These are phyloP conservation scores for Pythium sukuiense DNA, from an alignment of 352 stramenopile genomes.

Conservation along the genomic window DNA sequence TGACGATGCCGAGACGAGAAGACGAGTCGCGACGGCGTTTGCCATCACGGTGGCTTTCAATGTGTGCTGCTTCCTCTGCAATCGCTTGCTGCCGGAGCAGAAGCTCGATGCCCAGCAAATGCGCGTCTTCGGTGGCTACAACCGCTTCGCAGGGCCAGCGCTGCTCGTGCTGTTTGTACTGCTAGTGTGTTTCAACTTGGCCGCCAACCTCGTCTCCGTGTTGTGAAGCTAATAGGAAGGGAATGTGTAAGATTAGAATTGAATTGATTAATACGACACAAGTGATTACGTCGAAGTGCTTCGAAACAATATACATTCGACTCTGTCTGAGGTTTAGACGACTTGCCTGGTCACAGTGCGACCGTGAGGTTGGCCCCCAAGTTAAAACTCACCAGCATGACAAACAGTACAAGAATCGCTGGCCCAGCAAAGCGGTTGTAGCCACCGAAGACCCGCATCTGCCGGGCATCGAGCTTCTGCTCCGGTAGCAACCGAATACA, in stretches of 20 bases:
- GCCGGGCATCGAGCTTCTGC: too few species aligned
- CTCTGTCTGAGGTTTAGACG: too few species aligned
- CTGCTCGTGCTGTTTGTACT: conserved; percentile 33
- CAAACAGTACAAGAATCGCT: conserved; percentile 32
- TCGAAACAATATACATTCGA: too few species aligned
- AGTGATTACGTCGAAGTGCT: too few species aligned
- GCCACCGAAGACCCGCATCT: too few species aligned
- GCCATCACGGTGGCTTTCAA: conserved; percentile 15
- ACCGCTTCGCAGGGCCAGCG: conserved; percentile 31
- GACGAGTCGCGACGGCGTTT: not conserved
- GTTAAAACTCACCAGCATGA: conserved; percentile 15
- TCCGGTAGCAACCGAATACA: too few species aligned
- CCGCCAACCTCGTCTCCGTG: conserved; percentile 2
- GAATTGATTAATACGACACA: too few species aligned
- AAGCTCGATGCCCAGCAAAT: conserved; percentile 42
- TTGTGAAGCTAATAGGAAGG: too few species aligned
- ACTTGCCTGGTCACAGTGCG: too few species aligned
- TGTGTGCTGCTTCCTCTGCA: not conserved
- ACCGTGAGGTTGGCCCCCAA: conserved; percentile 7
- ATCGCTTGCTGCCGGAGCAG: conserved; percentile 31
- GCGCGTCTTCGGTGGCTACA: conserved; percentile 46
- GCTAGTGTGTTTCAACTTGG: conserved; percentile 9
- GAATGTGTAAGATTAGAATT: too few species aligned
- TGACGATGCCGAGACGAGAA: not conserved
- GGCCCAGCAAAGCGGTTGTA: conserved; percentile 43